Evolutionary conservation across 441 rosid species (phyloP), one percentile per base, ranked within the genome.

Genomic region (Gossypium schwendimanii): DNA sequence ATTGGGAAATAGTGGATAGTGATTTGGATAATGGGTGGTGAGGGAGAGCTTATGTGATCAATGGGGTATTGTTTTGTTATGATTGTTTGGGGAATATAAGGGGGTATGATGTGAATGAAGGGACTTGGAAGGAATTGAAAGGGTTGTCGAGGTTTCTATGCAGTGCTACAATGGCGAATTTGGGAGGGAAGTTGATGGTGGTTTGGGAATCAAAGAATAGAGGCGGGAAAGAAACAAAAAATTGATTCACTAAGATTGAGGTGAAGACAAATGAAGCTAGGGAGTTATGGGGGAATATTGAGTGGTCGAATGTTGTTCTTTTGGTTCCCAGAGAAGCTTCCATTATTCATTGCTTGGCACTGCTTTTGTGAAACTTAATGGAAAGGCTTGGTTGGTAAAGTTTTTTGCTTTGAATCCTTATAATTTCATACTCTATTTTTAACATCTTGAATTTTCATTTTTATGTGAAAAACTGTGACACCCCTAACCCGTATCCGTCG

Each of bases 31-130:
- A 83, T 70, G 97, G 96, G 6, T 90, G 96, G 97, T 84, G 93
- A 70, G 98, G 96, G 45, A 82, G 93, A 60, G 96, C 89, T 11
- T 91, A 91, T 21, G 97, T 87, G 64, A 80, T 90, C 18, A 84
- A 81, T 33, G 84, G 81, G 49, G 59, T 92, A 3, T 69, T 90
- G 85, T 92, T 81, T 67, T 90, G 96, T 52, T 92, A 92, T 31
- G 96, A 92, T 79, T 93, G 82, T 73, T 77, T 87, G 83, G 98
- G 98, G 73, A 93, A 87, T 63, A 91, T 93, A 45, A 82, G 89
- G 77, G 97, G 97, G 10, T 91, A 85, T 61, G 93, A 86, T 80
- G 77, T 79, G 20, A 81, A 72, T 36, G 77, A 39, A 20, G 82
- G 83, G 59, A 60, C 20, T 41, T 92, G 96, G 97, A 87, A 73